These are phyloP conservation scores for Dioscorea cayenensis DNA, from an alignment of 116 monocot genomes.

Conservation along the genomic window DNA sequence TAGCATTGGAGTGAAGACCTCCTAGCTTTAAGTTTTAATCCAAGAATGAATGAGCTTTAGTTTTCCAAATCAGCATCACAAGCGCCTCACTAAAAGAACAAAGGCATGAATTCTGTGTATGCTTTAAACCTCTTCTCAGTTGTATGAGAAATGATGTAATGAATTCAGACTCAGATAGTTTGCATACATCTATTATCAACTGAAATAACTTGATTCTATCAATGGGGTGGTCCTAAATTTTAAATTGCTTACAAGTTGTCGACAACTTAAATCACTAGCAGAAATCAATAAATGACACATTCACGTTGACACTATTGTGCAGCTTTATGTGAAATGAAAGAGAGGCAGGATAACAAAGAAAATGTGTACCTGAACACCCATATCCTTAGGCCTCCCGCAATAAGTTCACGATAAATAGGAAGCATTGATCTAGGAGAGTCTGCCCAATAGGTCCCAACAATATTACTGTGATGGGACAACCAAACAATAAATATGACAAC, in stretches of 20 bases:
- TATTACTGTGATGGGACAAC: slow-evolving; percentile 31
- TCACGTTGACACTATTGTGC: neutral
- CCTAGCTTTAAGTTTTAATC: too few species aligned
- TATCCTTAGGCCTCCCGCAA: slow-evolving; percentile 68
- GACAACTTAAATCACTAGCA: too few species aligned
- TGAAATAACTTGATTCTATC: neutral
- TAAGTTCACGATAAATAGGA: slow-evolving; percentile 84
- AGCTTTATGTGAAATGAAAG: neutral
- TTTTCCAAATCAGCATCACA: too few species aligned
- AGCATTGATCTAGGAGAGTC: slow-evolving; percentile 89
- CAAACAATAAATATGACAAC: neutral
- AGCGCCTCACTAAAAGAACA: too few species aligned
- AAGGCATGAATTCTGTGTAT: too few species aligned
- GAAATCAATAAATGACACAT: too few species aligned
- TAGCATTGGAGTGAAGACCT: too few species aligned
- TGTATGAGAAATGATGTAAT: neutral
- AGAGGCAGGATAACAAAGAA: neutral
- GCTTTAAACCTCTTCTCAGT: too few species aligned
- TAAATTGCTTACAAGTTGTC: neutral
- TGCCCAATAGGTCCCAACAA: slow-evolving; percentile 42
- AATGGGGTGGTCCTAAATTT: neutral
- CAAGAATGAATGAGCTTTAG: too few species aligned
- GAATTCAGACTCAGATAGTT: neutral
- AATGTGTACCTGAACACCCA: slow-evolving; percentile 89
- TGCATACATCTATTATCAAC: too few species aligned